A percentile compares a stretch with the other conserved stretches of the same genome.
phyloP scores from a whole-genome alignment of 2,329 filamentous ascomycete genomes.

The Cladosporium cucumerinum region DNA sequence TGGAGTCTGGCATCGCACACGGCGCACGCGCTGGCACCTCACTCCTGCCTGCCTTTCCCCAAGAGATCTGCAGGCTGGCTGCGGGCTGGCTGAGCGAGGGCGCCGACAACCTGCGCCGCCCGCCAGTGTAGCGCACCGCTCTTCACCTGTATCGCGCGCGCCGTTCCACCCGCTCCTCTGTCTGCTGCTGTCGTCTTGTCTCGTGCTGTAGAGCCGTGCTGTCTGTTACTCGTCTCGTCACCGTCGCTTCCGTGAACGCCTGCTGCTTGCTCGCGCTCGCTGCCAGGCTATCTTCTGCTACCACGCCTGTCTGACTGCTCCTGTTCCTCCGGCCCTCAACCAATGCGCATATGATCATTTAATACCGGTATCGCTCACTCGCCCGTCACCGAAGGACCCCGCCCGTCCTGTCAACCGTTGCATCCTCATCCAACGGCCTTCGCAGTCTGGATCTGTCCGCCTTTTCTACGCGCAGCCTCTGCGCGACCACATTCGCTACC shows the following conservation, averaged over 20 bases:
- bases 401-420: conserved; percentile 7
- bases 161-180: neutral
- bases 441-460: conserved; percentile 6
- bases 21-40: conserved; percentile 9
- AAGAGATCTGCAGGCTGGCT: conserved; percentile 6
- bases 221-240: neutral
- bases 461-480: neutral
- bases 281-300: neutral
- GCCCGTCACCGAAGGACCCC: neutral
- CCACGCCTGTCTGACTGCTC: neutral
- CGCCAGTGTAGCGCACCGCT: neutral
- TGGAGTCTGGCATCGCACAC: conserved; percentile 6
- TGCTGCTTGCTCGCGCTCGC: neutral
- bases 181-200: neutral
- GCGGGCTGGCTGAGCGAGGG: conserved; percentile 7
- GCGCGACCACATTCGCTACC: conserved; percentile 3
- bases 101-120: conserved; percentile 4
- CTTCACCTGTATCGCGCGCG: conserved; percentile 7
- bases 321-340: neutral
- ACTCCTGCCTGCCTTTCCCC: conserved; percentile 2
- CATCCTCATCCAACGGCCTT: conserved; percentile 7
- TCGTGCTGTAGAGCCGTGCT: conserved; percentile 4
- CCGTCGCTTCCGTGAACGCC: neutral
- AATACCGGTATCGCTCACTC: conserved; percentile 6
- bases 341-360: neutral